Base-by-base conservation (phyloP, 2,329 filamentous ascomycete species). In the Beauveria sp. region DNA sequence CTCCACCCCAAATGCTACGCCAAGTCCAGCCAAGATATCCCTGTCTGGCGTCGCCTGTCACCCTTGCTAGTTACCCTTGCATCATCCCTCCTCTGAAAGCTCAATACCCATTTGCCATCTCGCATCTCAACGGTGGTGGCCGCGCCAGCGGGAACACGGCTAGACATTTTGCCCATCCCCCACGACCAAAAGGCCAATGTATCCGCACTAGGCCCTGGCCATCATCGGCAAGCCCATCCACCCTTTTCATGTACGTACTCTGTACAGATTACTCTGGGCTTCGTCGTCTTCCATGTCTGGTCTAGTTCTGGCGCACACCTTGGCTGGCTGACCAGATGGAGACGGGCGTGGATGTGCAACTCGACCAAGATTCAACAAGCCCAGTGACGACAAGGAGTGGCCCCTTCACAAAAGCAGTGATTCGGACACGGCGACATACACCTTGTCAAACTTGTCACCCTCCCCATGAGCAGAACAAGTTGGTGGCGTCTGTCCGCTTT, bases 121-220 rank as follows among this genome's bases (percentile, higher is more conserved):
- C 52, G 46, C 59, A 61, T 61, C 59, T 61, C 59, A 61, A 61
- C 59, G 59, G 59, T 61, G 46, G 46, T 28, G 34, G 34, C 46
- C 53, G 59, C 52, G 59, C 57, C 57, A 53, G 57, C 57, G 57
- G 57, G 48, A 59, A 40, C 48, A 59, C 57, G 56, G 56, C 46
- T 52, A 58, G 12, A 28, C 55, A 51, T 43, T 59, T 14, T 24
- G 55, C 30, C 55, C 43, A 48, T 48, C 44, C 12, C 43, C 37
- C 24, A 44, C 43, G 55, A 44, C 48, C 20, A 53, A 24, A 34
- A 46, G 43, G 41, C 48, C 43, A 61, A 52, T 9, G 44, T 55
- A 55, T 34, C 52, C 59, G 50, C 41, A 54, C 51, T 34, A 18
- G 34, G 51, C 34, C 34, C 43, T 50, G 43, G 44, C 59, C 59